phyloP scores from a whole-genome alignment of 441 rosid species.

The Dalechampia spathulata region DNA sequence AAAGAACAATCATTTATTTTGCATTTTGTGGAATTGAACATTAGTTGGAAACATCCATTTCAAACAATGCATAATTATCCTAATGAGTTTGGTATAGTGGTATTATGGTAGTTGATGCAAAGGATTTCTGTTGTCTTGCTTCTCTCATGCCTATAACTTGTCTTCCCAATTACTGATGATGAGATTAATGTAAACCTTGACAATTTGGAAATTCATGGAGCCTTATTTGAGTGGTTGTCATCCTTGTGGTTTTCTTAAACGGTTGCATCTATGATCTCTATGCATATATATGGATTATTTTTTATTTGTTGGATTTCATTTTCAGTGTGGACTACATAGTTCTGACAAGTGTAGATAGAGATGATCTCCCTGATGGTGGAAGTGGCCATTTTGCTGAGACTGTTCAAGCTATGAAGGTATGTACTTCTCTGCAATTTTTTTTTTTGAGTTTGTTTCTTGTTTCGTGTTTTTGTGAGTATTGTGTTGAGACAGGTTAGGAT shows the following conservation, averaged over 20 bases:
- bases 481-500: not conserved
- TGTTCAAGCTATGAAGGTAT: slow-evolving; percentile 85
- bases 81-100: not conserved
- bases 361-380: slow-evolving; percentile 98
- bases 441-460: not conserved
- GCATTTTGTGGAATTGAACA: not conserved
- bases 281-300: not conserved
- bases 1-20: not conserved
- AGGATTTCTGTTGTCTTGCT: no score
- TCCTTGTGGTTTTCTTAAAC: not conserved
- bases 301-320: not conserved
- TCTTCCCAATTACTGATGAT: no score
- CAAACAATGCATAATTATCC: not conserved
- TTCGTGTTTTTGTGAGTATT: not conserved
- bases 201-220: not conserved
- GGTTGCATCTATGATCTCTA: not conserved
- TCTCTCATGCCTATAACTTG: no score
- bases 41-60: not conserved
- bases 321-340: slow-evolving; percentile 94
- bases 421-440: not conserved
- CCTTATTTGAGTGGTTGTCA: not conserved
- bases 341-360: slow-evolving; percentile 94
- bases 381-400: slow-evolving; percentile 96
- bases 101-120: not conserved
- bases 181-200: not conserved